Percentiles rank a stretch among this genome's conserved stretches.
phyloP scores from a whole-genome alignment of 768 basidiomycete species.

The Amanita brunnescens region DNA sequence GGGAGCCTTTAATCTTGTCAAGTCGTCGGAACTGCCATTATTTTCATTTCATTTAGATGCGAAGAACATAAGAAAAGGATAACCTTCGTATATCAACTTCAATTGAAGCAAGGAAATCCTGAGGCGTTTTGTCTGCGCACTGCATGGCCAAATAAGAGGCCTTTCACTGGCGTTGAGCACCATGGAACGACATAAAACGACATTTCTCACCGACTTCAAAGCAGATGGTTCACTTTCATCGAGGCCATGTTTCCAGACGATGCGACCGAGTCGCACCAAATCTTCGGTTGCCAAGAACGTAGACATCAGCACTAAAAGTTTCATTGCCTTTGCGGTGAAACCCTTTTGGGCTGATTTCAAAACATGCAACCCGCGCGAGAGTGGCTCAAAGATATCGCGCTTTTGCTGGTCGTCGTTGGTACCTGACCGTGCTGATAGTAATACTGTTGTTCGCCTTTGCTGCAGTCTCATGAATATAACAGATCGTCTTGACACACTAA shows the following conservation, averaged over 20 bases:
- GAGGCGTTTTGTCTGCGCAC: constrained; percentile 53
- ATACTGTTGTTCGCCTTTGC: constrained; percentile 32
- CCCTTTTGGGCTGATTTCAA: constrained; percentile 37
- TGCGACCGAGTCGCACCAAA: constrained; percentile 39
- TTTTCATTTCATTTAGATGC: neutral
- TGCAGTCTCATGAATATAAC: constrained; percentile 11
- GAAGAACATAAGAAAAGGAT: neutral
- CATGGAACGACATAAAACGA: neutral
- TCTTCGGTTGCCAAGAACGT: constrained; percentile 42
- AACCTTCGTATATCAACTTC: constrained; percentile 52
- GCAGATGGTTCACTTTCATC: constrained; percentile 32
- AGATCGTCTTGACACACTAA: neutral
- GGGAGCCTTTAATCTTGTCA: constrained; percentile 42
- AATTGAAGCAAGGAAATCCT: constrained; percentile 40
- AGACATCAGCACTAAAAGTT: constrained; percentile 57
- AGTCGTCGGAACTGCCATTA: constrained; percentile 36
- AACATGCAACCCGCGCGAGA: constrained; percentile 29
- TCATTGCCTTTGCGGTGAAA: constrained; percentile 38
- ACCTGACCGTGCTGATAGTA: constrained; percentile 19
- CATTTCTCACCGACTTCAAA: constrained; percentile 35
- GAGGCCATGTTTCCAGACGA: constrained; percentile 51
- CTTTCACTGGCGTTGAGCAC: constrained; percentile 18
- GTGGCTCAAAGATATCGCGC: constrained; percentile 25
- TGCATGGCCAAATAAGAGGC: constrained; percentile 65
- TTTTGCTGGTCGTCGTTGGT: constrained; percentile 9